phyloP scores from a whole-genome alignment of 2,329 filamentous ascomycete species.

The Penicillium sumatraense region DNA sequence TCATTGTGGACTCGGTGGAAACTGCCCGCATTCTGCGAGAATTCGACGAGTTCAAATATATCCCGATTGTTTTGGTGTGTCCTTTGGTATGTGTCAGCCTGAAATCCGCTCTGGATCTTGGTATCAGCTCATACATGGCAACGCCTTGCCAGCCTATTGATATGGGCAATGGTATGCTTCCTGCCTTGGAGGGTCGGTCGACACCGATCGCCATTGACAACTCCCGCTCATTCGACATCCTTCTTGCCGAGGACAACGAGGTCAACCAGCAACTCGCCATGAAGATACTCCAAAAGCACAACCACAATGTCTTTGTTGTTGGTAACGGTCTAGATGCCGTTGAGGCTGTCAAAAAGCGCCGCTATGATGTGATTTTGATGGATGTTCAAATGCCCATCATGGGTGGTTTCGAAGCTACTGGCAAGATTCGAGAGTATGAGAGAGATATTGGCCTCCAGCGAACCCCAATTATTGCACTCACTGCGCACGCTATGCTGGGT shows the following conservation, averaged over 20 bases:
- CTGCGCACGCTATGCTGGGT: slow-evolving; percentile 97
- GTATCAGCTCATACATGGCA: slow-evolving; percentile 98
- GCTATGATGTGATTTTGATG: slow-evolving; percentile 97
- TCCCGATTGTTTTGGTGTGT: slow-evolving; percentile 78
- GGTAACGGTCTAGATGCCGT: slow-evolving; percentile 94
- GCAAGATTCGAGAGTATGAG: slow-evolving; percentile 95
- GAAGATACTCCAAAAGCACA: slow-evolving; percentile 96
- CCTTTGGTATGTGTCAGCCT: slow-evolving; percentile 88
- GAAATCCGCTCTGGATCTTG: slow-evolving; percentile 90
- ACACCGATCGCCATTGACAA: slow-evolving; percentile 91
- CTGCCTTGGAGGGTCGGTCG: slow-evolving; percentile 88
- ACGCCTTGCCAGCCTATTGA: slow-evolving; percentile 93
- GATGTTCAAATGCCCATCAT: slow-evolving; percentile 99
- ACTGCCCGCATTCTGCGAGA: background rate
- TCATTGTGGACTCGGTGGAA: slow-evolving; percentile 84
- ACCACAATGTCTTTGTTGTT: slow-evolving; percentile 71
- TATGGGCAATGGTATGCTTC: slow-evolving; percentile 92
- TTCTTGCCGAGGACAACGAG: slow-evolving; percentile 94
- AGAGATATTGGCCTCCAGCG: slow-evolving; percentile 76
- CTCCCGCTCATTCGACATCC: slow-evolving; percentile 91
- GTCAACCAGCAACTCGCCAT: slow-evolving; percentile 96
- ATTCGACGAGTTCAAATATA: background rate
- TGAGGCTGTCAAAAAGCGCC: slow-evolving; percentile 85
- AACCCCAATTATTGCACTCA: slow-evolving; percentile 94
- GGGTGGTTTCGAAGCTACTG: slow-evolving; percentile 97